phyloP scores from a whole-genome alignment of 2,329 filamentous ascomycete genomes.

The Parascedosporium putredinis region DNA sequence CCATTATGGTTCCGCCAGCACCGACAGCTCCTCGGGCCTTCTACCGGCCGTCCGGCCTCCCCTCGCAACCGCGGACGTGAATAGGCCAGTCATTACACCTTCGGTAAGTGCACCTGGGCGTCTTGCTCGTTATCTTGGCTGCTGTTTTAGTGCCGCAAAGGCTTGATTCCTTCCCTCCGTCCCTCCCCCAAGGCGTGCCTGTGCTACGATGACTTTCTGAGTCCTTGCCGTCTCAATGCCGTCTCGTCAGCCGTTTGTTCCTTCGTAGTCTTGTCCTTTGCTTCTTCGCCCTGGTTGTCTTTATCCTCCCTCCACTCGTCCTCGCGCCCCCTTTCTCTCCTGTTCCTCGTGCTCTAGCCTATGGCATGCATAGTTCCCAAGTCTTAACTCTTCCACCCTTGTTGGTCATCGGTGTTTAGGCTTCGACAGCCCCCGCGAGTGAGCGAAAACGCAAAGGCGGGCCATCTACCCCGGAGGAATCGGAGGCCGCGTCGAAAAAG shows the following conservation, averaged over 20 bases:
- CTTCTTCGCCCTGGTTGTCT: background rate
- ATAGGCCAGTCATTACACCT: background rate
- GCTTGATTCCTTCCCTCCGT: background rate
- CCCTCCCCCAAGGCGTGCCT: background rate
- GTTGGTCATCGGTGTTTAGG: background rate
- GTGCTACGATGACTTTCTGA: no score
- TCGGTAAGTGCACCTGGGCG: background rate
- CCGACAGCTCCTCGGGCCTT: background rate
- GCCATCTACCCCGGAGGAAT: constrained; percentile 13
- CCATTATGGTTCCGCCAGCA: background rate
- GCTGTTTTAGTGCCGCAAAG: no score
- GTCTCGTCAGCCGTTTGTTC: background rate
- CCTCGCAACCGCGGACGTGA: constrained; percentile 1
- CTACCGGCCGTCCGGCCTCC: background rate
- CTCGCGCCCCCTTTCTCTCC: no score
- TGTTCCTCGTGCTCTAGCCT: no score
- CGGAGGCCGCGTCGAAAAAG: constrained; percentile 16
- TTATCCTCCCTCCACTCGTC: background rate
- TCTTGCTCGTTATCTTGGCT: background rate
- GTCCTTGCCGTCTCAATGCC: no score
- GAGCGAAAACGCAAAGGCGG: constrained; percentile 19
- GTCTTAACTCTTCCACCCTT: no score
- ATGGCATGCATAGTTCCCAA: no score
- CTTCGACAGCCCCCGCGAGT: background rate
- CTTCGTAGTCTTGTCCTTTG: background rate